Conservation (phyloP, 2,329 filamentous ascomycete species). For the Fusarium algeriense region DNA sequence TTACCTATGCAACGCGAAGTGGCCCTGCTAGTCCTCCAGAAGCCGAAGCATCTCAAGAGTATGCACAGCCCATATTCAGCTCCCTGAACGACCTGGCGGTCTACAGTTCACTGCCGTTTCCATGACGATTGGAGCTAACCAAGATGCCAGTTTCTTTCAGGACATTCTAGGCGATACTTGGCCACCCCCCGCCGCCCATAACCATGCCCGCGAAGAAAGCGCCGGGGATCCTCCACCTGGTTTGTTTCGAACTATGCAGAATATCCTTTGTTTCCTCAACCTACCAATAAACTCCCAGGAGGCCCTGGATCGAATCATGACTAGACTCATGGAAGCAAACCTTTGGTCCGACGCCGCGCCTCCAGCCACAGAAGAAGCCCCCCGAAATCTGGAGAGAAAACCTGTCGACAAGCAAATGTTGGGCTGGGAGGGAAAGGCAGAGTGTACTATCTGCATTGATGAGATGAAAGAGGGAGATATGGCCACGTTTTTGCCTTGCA, state of each 20-base stretch:
- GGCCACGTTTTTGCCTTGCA: conserved; percentile 84
- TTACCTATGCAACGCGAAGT: conserved; percentile 41
- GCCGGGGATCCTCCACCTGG: conserved; percentile 33
- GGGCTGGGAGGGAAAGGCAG: conserved; percentile 73
- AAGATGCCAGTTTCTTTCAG: conserved; percentile 58
- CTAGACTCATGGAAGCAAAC: conserved; percentile 87
- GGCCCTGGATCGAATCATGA: conserved; percentile 88
- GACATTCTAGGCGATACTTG: conserved; percentile 58
- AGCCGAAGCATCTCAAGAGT: conserved; percentile 63
- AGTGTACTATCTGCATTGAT: conserved; percentile 97
- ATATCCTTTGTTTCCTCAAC: conserved; percentile 67
- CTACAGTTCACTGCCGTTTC: conserved; percentile 37
- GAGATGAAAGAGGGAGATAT: conserved; percentile 78
- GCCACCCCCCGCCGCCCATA: conserved; percentile 46
- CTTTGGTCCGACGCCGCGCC: conserved; percentile 81
- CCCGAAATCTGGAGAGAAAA: conserved; percentile 78
- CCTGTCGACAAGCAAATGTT: conserved; percentile 78
- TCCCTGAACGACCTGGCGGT: conserved; percentile 23
- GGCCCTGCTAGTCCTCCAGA: conserved; percentile 35
- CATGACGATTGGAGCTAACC: conserved; percentile 50
- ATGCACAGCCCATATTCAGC: conserved; percentile 47
- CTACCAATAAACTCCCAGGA: conserved; percentile 84
- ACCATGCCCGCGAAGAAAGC: conserved; percentile 39
- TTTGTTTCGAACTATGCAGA: conserved; percentile 58
- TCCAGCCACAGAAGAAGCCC: conserved; percentile 81